Percentiles rank a stretch among this genome's conserved stretches.
phyloP scores from a whole-genome alignment of 257 asterid species.

The Primulina eburnea region DNA sequence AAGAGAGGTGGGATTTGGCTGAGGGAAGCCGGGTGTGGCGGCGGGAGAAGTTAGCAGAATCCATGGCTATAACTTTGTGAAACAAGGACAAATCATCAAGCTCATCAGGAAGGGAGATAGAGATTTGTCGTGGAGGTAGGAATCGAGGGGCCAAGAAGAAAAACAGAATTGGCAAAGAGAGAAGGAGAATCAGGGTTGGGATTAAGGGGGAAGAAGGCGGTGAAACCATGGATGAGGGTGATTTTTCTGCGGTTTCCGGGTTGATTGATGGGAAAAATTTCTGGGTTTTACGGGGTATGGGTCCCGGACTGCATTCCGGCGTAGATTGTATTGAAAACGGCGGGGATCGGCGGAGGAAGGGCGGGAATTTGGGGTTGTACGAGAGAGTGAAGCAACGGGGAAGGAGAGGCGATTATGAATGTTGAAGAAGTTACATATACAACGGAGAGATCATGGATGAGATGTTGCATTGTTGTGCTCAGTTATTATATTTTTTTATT shows the following conservation, averaged over 20 bases:
- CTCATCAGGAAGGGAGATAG: slow-evolving; percentile 45
- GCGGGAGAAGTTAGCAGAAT: slow-evolving; percentile 25
- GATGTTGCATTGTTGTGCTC: neutral
- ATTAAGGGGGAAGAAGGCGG: slow-evolving; percentile 29
- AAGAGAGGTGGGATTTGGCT: slow-evolving; percentile 40
- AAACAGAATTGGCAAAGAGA: slow-evolving; percentile 33
- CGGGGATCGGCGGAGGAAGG: neutral
- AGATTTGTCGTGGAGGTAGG: slow-evolving; percentile 42
- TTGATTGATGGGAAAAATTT: neutral
- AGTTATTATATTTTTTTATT: neutral
- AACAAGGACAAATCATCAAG: slow-evolving; percentile 55
- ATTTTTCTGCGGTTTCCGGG: neutral
- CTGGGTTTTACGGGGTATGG: neutral
- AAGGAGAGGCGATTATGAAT: neutral
- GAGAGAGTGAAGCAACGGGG: neutral
- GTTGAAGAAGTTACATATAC: neutral
- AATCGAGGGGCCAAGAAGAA: slow-evolving; percentile 35
- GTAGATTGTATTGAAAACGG: neutral
- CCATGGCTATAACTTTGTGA: slow-evolving; percentile 38
- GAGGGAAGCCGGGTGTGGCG: slow-evolving; percentile 33
- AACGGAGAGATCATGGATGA: neutral
- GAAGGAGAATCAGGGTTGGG: slow-evolving; percentile 40
- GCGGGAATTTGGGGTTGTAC: neutral
- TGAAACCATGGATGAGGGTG: slow-evolving; percentile 1
- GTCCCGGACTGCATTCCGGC: neutral